Evolutionary conservation across 345 rosid genomes (phyloP).

Genomic region (Barbarea vulgaris): DNA sequence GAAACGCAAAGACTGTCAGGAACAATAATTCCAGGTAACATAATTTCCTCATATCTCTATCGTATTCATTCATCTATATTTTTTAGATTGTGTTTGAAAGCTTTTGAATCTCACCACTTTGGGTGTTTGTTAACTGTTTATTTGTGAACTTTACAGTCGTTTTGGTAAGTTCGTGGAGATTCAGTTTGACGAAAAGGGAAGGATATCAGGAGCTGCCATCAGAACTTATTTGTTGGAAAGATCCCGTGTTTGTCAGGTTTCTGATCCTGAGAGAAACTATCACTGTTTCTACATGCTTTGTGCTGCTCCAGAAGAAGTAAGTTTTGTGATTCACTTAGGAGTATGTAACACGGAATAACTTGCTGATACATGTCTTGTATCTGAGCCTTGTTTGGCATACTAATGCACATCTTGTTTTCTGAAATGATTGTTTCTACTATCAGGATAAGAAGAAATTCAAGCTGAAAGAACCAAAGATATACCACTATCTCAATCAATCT

Average conservation of each 20-base stretch:
- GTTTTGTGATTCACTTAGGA: slow-evolving; percentile 28
- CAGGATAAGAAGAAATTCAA: slow-evolving; percentile 80
- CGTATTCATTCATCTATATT: not conserved
- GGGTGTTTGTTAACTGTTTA: slow-evolving; percentile 5
- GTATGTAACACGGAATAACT: slow-evolving; percentile 4
- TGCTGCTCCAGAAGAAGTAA: slow-evolving; percentile 94
- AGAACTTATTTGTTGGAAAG: slow-evolving; percentile 97
- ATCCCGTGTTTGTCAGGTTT: slow-evolving; percentile 99
- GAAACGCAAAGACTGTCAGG: slow-evolving; percentile 97
- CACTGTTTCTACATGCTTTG: slow-evolving; percentile 99
- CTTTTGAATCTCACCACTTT: not conserved
- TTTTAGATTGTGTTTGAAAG: not conserved
- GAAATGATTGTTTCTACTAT: not conserved
- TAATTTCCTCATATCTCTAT: not conserved
- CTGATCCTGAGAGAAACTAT: slow-evolving; percentile 98
- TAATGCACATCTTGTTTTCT: slow-evolving; percentile 1
- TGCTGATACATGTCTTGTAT: slow-evolving; percentile 9
- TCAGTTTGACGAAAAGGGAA: slow-evolving; percentile 86
- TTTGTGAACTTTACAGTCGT: slow-evolving; percentile 62
- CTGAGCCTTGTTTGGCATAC: slow-evolving; percentile 8
- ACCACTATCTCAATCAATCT: slow-evolving; percentile 94
- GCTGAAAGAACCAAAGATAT: slow-evolving; percentile 73
- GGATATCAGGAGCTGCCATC: slow-evolving; percentile 98
- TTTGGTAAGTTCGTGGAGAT: slow-evolving; percentile 99
- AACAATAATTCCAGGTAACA: slow-evolving; percentile 95